Conservation (phyloP, 805 yeast genomes). For the Yamadazyma nakazawae region DNA sequence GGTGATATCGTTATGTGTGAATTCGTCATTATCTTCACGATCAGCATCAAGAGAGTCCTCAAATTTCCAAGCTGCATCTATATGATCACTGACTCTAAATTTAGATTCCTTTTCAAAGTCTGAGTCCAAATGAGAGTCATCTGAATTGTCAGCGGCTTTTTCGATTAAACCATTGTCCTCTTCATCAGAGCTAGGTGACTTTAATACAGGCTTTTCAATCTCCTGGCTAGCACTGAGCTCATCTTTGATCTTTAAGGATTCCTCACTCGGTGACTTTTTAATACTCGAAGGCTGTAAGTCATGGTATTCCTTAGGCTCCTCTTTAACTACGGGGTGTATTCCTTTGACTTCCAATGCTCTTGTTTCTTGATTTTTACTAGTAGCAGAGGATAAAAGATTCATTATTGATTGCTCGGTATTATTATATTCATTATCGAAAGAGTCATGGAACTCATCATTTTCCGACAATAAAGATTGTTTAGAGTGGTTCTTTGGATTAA, state of each 20-base stretch:
- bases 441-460: conserved; percentile 22
- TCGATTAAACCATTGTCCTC: background rate
- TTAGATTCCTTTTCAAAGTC: background rate
- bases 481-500: conserved; percentile 10
- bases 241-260: background rate
- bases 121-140: background rate
- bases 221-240: conserved; percentile 2
- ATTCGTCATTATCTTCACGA: conserved; percentile 33
- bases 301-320: conserved; percentile 7
- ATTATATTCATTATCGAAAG: conserved; percentile 33
- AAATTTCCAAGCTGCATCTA: conserved; percentile 36
- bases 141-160: background rate
- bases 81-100: conserved; percentile 24
- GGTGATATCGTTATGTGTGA: conserved; percentile 22
- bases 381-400: conserved; percentile 30
- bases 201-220: conserved; percentile 3
- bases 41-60: conserved; percentile 41
- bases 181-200: conserved; percentile 3
- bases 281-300: background rate
- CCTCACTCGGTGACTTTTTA: conserved; percentile 2
- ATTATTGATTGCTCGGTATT: conserved; percentile 39
- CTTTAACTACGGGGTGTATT: conserved; percentile 7
- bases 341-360: background rate
- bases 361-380: background rate
- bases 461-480: conserved; percentile 9